phyloP scores from a whole-genome alignment of 2,329 filamentous ascomycete species.

The Neurospora crassa region DNA sequence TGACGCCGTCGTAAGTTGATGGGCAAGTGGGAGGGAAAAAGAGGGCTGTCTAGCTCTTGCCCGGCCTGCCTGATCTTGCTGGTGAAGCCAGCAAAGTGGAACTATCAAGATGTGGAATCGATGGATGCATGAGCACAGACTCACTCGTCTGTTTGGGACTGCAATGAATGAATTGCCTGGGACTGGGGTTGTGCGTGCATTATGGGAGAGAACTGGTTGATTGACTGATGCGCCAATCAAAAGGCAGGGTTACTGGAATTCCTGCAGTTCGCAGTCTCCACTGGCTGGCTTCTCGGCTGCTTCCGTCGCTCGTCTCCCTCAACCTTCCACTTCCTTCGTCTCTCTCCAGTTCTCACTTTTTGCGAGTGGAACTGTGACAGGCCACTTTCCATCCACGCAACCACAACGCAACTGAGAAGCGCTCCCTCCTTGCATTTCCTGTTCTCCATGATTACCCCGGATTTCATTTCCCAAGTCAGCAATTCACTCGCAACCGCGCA shows the following conservation, averaged over 20 bases:
- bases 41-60: not conserved
- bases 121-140: not conserved
- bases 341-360: not conserved
- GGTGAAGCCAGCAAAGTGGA: not conserved
- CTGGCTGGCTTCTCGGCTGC: not conserved
- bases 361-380: not conserved
- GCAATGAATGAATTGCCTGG: not conserved
- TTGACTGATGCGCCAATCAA: not conserved
- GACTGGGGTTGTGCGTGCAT: not conserved
- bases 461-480: not conserved
- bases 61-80: not conserved
- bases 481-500: not conserved
- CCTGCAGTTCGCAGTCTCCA: not conserved
- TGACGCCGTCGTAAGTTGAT: not conserved
- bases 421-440: not conserved
- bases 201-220: not conserved
- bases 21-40: not conserved
- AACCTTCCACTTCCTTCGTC: not conserved
- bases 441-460: not conserved
- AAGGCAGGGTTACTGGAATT: not conserved
- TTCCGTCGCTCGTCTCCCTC: not conserved
- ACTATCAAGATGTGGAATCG: not conserved
- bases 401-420: not conserved
- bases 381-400: not conserved
- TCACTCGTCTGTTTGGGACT: not conserved